These are phyloP conservation scores for Mycosarcoma maydis DNA, from an alignment of 1,284 basidiomycete species.

Conservation along the genomic window DNA sequence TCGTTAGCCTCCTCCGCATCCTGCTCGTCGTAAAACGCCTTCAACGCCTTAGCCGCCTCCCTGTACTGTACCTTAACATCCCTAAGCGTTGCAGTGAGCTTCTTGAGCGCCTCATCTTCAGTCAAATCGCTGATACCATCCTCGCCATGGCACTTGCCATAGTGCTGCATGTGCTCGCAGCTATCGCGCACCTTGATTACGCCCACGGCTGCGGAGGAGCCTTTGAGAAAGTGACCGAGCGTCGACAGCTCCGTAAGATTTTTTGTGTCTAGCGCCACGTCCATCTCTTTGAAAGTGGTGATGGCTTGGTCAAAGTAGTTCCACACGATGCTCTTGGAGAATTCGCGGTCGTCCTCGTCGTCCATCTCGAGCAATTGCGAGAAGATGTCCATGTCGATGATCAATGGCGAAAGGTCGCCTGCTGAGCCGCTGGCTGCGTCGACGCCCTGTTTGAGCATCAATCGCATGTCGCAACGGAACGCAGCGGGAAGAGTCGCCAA, in stretches of 20 bases:
- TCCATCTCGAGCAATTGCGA: slow-evolving; percentile 88
- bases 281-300: slow-evolving; percentile 81
- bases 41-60: slow-evolving; percentile 64
- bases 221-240: slow-evolving; percentile 92
- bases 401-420: slow-evolving; percentile 48
- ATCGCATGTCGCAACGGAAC: no score
- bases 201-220: slow-evolving; percentile 89
- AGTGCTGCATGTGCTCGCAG: slow-evolving; percentile 88
- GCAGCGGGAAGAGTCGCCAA: no score
- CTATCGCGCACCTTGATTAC: slow-evolving; percentile 80
- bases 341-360: slow-evolving; percentile 79
- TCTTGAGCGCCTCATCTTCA: slow-evolving; percentile 47
- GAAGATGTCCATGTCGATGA: slow-evolving; percentile 83
- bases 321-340: slow-evolving; percentile 79
- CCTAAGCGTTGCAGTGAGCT: slow-evolving; percentile 43
- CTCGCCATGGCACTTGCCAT: slow-evolving; percentile 72
- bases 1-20: slow-evolving; percentile 12
- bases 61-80: slow-evolving; percentile 58
- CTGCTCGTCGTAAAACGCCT: slow-evolving; percentile 67
- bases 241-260: slow-evolving; percentile 77
- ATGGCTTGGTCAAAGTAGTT: slow-evolving; percentile 77
- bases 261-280: slow-evolving; percentile 74
- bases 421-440: slow-evolving; percentile 32
- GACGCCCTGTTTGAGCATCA: slow-evolving; percentile 13
- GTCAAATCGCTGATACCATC: slow-evolving; percentile 54